Conservation (phyloP, 768 basidiomycete genomes). For the Epithele typhae region DNA sequence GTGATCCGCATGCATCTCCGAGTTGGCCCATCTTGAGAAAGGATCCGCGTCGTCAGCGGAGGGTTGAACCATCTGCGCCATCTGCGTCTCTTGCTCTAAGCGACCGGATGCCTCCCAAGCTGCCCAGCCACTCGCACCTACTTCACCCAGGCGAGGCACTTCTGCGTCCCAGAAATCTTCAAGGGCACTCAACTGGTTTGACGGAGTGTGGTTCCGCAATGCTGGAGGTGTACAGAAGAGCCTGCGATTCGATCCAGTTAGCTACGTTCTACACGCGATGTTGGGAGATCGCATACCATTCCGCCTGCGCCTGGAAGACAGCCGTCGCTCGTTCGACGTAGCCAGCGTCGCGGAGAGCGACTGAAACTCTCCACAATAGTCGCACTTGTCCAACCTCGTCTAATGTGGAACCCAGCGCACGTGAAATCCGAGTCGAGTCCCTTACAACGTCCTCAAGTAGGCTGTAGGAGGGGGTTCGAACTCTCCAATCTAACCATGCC, state of each 20-base stretch:
- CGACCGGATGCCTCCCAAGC: conserved; percentile 46
- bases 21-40: conserved; percentile 59
- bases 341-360: conserved; percentile 63
- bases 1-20: conserved; percentile 50
- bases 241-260: no score
- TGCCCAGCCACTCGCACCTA: conserved; percentile 62
- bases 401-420: conserved; percentile 29
- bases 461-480: conserved; percentile 40
- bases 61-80: conserved; percentile 22
- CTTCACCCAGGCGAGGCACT: conserved; percentile 69
- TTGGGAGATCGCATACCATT: conserved; percentile 54
- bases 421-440: conserved; percentile 45
- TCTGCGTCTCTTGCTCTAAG: conserved; percentile 36
- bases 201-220: conserved; percentile 40
- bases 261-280: no score
- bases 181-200: conserved; percentile 49
- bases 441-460: conserved; percentile 51
- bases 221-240: conserved; percentile 52
- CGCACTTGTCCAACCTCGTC: conserved; percentile 45
- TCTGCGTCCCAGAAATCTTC: conserved; percentile 88
- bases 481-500: conserved; percentile 78
- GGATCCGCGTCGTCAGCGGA: conserved; percentile 43
- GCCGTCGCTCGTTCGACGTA: conserved; percentile 71
- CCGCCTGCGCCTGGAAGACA: conserved; percentile 79
- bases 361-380: conserved; percentile 67